Percentiles rank a stretch among this genome's conserved stretches.
These are phyloP conservation scores for Nicotiana otophora DNA, from an alignment of 257 asterid genomes.

Conservation along the genomic window DNA sequence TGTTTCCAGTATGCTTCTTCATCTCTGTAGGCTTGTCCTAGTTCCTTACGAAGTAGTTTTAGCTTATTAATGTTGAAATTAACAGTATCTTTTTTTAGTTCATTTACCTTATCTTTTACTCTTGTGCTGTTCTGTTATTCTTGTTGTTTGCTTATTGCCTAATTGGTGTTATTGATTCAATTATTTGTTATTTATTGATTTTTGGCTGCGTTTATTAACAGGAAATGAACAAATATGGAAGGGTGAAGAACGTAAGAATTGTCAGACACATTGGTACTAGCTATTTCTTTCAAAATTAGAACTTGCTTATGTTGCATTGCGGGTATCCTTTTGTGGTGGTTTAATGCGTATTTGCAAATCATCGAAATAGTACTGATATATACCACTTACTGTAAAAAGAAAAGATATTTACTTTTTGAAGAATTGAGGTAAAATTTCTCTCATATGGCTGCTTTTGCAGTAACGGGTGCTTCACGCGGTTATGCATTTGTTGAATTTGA, in stretches of 20 bases:
- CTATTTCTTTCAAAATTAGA: background rate
- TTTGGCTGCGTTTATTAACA: slow-evolving; percentile 13
- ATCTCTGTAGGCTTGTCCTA: too few relatives aligned
- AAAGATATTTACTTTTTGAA: background rate
- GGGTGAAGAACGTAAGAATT: slow-evolving; percentile 72
- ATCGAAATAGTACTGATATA: background rate
- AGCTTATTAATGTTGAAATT: too few relatives aligned
- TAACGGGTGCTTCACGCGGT: slow-evolving; percentile 93
- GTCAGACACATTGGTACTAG: slow-evolving; percentile 56
- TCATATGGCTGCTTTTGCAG: slow-evolving; percentile 30
- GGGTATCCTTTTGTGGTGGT: background rate
- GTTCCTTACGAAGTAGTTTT: too few relatives aligned
- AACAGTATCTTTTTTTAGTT: too few relatives aligned
- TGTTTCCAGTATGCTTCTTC: too few relatives aligned
- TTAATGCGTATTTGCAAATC: background rate
- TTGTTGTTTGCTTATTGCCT: background rate
- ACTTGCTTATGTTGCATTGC: background rate
- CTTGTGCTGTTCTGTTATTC: background rate
- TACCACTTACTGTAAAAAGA: background rate
- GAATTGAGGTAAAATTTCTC: background rate
- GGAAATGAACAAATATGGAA: slow-evolving; percentile 82
- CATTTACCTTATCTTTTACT: background rate
- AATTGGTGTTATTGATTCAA: background rate
- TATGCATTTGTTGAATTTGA: slow-evolving; percentile 93
- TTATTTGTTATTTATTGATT: background rate